Percentiles rank a stretch among this genome's conserved stretches.
Conservation (phyloP, 768 basidiomycete genomes). For the Gymnopilus junonius region DNA sequence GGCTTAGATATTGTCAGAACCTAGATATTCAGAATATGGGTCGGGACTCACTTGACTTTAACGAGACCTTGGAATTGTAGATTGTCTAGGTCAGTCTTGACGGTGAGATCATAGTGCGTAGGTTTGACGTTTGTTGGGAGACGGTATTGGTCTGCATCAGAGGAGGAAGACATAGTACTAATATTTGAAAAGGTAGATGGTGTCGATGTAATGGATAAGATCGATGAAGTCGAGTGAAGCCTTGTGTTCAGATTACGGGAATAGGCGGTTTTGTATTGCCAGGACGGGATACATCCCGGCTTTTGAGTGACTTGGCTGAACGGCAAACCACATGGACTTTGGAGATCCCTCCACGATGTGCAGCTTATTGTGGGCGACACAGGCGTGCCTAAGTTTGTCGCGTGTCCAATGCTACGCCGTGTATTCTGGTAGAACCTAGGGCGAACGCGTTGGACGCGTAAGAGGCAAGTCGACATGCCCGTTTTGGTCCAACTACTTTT, state of each 20-base stretch:
- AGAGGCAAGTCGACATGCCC: slow-evolving; percentile 19
- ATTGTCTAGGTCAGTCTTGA: slow-evolving; percentile 83
- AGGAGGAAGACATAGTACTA: slow-evolving; percentile 30
- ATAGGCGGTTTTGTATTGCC: slow-evolving; percentile 27
- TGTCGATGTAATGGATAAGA: slow-evolving; percentile 19
- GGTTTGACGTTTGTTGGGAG: slow-evolving; percentile 72
- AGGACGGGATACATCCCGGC: slow-evolving; percentile 18
- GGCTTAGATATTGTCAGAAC: slow-evolving; percentile 37
- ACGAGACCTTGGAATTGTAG: slow-evolving; percentile 79
- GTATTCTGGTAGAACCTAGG: neutral
- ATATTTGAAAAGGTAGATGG: slow-evolving; percentile 4
- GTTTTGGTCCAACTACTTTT: neutral
- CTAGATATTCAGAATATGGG: neutral
- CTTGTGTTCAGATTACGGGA: slow-evolving; percentile 17
- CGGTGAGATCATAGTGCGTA: slow-evolving; percentile 76
- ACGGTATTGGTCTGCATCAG: slow-evolving; percentile 49
- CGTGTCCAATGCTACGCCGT: slow-evolving; percentile 4
- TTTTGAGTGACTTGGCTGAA: slow-evolving; percentile 19
- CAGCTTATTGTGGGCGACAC: slow-evolving; percentile 12
- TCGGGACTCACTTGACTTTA: slow-evolving; percentile 58
- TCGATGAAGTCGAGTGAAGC: slow-evolving; percentile 19
- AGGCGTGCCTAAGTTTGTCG: slow-evolving; percentile 14
- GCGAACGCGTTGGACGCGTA: slow-evolving; percentile 23
- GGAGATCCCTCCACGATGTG: slow-evolving; percentile 10
- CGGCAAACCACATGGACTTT: slow-evolving; percentile 25